Evolutionary conservation across 768 basidiomycete genomes (phyloP).

Genomic region (Multifurca ochricompacta): DNA sequence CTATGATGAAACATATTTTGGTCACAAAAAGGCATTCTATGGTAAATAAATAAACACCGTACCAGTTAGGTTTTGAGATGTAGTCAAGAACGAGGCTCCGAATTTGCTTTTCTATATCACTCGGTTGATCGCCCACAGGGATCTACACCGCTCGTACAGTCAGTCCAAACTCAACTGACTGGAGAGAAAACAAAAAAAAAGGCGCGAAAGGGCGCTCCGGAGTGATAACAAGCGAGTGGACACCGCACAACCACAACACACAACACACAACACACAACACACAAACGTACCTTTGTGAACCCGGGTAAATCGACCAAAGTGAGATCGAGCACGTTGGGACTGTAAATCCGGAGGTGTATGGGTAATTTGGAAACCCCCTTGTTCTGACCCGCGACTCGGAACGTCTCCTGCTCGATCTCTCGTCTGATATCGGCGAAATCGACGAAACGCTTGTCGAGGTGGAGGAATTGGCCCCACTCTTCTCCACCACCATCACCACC

Average conservation of each 20-base stretch:
- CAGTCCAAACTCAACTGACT: too few species aligned
- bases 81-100: slow-evolving; percentile 92
- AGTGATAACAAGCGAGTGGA: too few species aligned
- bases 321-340: slow-evolving; percentile 89
- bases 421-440: slow-evolving; percentile 90
- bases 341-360: slow-evolving; percentile 92
- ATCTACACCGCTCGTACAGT: too few species aligned
- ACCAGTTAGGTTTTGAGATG: slow-evolving; percentile 96
- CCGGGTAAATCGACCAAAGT: slow-evolving; percentile 97
- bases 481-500: too few species aligned
- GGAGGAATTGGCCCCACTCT: slow-evolving; percentile 97
- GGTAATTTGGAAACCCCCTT: slow-evolving; percentile 96
- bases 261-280: neutral
- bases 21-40: too few species aligned
- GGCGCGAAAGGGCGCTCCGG: too few species aligned
- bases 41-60: too few species aligned
- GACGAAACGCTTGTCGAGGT: slow-evolving; percentile 93
- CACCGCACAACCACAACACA: too few species aligned
- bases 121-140: slow-evolving; percentile 94
- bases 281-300: slow-evolving; percentile 72
- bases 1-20: too few species aligned
- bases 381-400: slow-evolving; percentile 95
- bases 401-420: slow-evolving; percentile 98
- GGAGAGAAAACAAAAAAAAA: too few species aligned
- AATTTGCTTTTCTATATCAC: slow-evolving; percentile 96